Conservation (phyloP, 176 grass and related monocot species). For the Coix lacrymajobi region DNA sequence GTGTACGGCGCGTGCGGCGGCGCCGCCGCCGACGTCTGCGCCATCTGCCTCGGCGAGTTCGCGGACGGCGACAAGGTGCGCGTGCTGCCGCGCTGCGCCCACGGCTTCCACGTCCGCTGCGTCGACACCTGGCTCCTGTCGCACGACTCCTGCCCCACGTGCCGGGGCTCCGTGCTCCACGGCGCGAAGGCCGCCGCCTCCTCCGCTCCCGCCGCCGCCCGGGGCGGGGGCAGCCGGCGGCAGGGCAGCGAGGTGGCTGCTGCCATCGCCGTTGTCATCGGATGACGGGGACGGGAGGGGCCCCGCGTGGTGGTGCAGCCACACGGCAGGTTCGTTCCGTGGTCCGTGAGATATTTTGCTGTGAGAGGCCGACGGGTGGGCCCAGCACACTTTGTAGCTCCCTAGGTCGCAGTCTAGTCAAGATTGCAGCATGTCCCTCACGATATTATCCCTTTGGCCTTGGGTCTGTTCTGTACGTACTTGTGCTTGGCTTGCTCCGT, state of each 20-base stretch:
- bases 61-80: constrained; percentile 76
- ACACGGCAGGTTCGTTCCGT: background rate
- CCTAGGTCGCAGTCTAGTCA: constrained; percentile 8
- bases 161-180: constrained; percentile 56
- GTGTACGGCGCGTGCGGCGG: constrained; percentile 55
- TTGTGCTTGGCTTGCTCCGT: background rate
- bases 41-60: constrained; percentile 93
- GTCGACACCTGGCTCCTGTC: constrained; percentile 82
- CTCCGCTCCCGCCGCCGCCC: background rate
- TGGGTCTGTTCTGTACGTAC: too few species aligned
- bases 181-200: background rate
- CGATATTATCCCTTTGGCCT: background rate
- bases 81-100: constrained; percentile 73
- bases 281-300: constrained; percentile 21
- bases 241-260: background rate
- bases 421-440: background rate
- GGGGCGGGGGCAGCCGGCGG: background rate
- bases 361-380: background rate
- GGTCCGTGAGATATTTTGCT: constrained; percentile 32
- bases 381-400: background rate
- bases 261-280: constrained; percentile 32
- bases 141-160: constrained; percentile 81
- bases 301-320: background rate
- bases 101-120: constrained; percentile 80
- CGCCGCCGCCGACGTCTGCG: constrained; percentile 48